These are phyloP conservation scores for Diaporthe sp. DNA, from an alignment of 2,329 filamentous ascomycete genomes.

Conservation along the genomic window DNA sequence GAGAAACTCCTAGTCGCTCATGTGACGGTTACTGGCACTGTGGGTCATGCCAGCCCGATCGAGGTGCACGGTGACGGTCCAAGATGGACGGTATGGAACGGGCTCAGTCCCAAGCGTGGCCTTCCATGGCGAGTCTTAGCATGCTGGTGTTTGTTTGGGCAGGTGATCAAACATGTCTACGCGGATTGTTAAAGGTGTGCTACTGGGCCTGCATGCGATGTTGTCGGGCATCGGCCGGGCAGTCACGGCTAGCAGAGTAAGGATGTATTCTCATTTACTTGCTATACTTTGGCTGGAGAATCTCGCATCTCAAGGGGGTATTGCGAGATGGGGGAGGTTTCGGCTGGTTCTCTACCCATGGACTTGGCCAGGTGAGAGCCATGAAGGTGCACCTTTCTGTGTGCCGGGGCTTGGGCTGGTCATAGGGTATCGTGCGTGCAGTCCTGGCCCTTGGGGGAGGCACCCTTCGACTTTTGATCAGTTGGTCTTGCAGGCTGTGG, in stretches of 20 bases:
- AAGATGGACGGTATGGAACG: too few species aligned
- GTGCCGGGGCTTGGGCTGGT: not conserved
- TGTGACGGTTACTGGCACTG: not conserved
- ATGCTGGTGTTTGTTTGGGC: not conserved
- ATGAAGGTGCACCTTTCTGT: not conserved
- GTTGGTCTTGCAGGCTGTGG: not conserved
- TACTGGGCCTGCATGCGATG: not conserved
- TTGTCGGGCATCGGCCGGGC: not conserved
- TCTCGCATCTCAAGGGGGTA: not conserved
- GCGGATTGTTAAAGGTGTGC: not conserved
- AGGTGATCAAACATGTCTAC: not conserved
- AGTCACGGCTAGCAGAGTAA: not conserved
- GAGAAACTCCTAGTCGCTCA: not conserved
- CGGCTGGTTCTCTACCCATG: not conserved
- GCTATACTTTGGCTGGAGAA: not conserved
- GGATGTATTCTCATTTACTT: not conserved
- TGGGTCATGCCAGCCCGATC: too few species aligned
- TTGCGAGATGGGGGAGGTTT: too few species aligned
- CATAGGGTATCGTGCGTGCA: not conserved
- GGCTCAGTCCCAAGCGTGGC: not conserved
- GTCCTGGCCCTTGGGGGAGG: not conserved
- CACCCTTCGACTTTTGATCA: not conserved
- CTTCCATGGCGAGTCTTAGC: not conserved
- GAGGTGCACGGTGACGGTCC: not conserved
- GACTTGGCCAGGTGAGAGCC: not conserved